Conservation (phyloP, 2,329 filamentous ascomycete species). For the Tympanopsis confertula region DNA sequence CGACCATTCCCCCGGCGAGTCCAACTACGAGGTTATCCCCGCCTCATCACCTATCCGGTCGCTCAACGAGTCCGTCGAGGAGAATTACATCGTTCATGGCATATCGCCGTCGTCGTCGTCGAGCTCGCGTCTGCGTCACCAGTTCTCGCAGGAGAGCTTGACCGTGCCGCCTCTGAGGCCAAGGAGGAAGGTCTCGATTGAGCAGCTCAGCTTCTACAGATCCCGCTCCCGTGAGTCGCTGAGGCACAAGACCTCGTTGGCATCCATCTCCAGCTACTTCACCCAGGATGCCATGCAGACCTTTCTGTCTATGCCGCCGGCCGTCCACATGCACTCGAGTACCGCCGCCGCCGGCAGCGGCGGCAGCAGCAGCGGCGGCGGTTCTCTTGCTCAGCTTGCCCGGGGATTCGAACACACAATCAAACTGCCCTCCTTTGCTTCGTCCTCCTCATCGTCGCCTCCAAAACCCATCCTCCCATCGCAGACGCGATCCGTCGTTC, state of each 20-base stretch:
- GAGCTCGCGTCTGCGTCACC: conserved; percentile 18
- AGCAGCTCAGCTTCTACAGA: conserved; percentile 35
- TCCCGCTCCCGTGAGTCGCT: conserved; percentile 40
- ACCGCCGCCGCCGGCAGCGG: conserved; percentile 12
- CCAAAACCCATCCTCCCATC: conserved; percentile 9
- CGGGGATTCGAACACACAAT: too few relatives aligned
- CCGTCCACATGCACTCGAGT: conserved; percentile 21
- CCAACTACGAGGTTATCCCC: conserved; percentile 13
- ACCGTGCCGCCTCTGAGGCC: conserved; percentile 42
- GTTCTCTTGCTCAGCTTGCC: too few relatives aligned
- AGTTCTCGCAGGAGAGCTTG: conserved; percentile 51
- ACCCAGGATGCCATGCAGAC: conserved; percentile 31
- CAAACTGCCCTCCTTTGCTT: too few relatives aligned
- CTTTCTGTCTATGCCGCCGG: conserved; percentile 24
- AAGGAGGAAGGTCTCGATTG: conserved; percentile 30
- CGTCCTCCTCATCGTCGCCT: conserved; percentile 12
- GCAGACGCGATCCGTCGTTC: conserved; percentile 27
- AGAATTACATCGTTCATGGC: background rate
- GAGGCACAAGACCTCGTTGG: conserved; percentile 35
- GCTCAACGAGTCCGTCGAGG: background rate
- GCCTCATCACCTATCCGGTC: background rate
- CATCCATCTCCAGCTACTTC: conserved; percentile 42
- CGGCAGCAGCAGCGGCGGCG: background rate
- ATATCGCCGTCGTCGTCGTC: conserved; percentile 19
- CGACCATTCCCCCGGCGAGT: conserved; percentile 23